phyloP scores from a whole-genome alignment of 345 rosid species.

The Ceriops zippeliana region DNA sequence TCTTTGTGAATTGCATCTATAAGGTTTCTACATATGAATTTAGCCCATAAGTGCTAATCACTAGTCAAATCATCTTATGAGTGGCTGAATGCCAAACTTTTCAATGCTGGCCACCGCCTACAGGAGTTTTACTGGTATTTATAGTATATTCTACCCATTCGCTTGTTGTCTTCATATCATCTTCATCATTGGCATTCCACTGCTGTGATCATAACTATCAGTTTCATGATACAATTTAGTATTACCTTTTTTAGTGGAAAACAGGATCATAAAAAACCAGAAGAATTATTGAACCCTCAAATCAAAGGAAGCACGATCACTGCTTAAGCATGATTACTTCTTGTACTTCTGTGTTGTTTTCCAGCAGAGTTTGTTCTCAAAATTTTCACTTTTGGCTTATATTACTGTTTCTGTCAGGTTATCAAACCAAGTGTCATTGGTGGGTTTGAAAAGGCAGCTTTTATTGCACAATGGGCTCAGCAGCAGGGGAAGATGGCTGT shows the following conservation, averaged over 20 bases:
- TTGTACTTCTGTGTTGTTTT: neutral
- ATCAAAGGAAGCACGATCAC: neutral
- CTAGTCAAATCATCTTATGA: neutral
- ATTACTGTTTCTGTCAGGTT: constrained; percentile 44
- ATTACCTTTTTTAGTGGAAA: neutral
- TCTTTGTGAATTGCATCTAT: neutral
- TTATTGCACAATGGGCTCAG: constrained; percentile 82
- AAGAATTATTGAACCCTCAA: neutral
- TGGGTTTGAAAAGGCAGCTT: constrained; percentile 79
- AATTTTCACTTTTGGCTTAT: constrained; percentile 10
- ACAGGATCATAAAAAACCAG: neutral
- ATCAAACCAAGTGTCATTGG: constrained; percentile 88
- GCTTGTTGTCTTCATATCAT: neutral
- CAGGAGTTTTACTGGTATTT: neutral
- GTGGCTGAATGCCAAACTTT: neutral
- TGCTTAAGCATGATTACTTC: neutral
- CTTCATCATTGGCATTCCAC: neutral
- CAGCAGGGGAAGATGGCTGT: constrained; percentile 79
- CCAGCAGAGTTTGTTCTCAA: neutral
- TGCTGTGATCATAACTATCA: neutral
- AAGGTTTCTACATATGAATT: neutral
- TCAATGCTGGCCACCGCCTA: neutral
- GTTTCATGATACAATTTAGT: neutral
- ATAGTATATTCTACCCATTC: neutral
- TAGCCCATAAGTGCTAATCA: neutral